Base-by-base conservation (phyloP, 2,329 filamentous ascomycete genomes). In the Esteya vermicola region DNA sequence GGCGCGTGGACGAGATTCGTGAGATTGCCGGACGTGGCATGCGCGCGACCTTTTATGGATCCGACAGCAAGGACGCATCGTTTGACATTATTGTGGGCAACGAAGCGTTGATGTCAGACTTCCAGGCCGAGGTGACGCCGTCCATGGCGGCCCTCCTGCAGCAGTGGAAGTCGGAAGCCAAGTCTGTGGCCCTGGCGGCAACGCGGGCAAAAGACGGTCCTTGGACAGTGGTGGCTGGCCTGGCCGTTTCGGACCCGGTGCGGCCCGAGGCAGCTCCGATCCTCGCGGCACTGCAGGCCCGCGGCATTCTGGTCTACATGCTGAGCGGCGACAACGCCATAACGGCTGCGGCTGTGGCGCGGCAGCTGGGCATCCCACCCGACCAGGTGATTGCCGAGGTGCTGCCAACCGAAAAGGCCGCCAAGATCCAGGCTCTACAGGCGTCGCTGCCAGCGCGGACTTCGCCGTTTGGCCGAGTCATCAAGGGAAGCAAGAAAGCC, bases 311-410 rank as follows among this genome's bases (percentile, higher is more conserved):
- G 25, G 81, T 93, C 4, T 94, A 81, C 76, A 93, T 95, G 85
- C 77, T 94, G 28, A 93, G 85, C 0, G 88, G 88, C 23, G 88
- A 95, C 62, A 94, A 94, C 53, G 63, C 67, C n/a, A 77, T 66
- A n/a, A 95, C 88, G 1, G 88, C 88, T 3, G 66, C 70, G 18
- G 85, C 85, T 0, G 84, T 95, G 3, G 88, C 82, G 1, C 61
- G 67, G 2, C 74, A 75, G 51, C 67, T 94, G 16, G 84, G 84
- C 19, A 94, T 95, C 47, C 70, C 75, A 0, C 52, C 65, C 1
- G 61, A 66, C 40, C 83, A 93, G 54, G 79, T 95, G 47, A 82
- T 93, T 46, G 85, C 88, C 10, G 85, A 85, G 47, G 85, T 94
- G 5, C 72, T 94, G 10, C 88, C 89, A 0, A 77, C 80, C 16